Base-by-base conservation (phyloP, 768 basidiomycete genomes). In the Crepidotus variabilis region DNA sequence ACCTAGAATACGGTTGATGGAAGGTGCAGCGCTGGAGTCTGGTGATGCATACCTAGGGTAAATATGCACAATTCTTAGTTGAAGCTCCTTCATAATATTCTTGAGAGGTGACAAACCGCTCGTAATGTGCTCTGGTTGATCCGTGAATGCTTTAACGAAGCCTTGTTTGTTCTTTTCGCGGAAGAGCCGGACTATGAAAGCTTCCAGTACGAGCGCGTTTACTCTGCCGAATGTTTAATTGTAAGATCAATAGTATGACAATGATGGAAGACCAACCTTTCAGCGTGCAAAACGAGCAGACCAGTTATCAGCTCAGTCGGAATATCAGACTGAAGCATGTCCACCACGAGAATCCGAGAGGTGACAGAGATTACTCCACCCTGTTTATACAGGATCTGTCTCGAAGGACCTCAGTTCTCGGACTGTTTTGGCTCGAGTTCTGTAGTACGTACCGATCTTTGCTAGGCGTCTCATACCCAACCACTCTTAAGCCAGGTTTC, bases 131-230 rank as follows among this genome's bases (percentile, higher is more conserved):
- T 98, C 97, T 3, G 96, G 94, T 64, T 98, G 90, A 69, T 98
- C 97, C 1, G 94, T 92, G 67, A 99, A 97, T 0, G 94, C 97
- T 70, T 99, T 98, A 61, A 98, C 75, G 70, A 98, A 99, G 1
- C 96, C 96, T 1, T 77, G 78, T 67, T 80, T 83, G 74, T 98
- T 99, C 73, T 88, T 85, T 70, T 97, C 88, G 43, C 96, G 83
- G 67, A 88, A 98, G 2, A 97, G 75, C 2, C 95, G 85, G 50
- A 94, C 88, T 35, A 98, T 92, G 73, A 98, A 99, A 0, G 94
- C 92, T 67, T 98, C 96, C 48, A 88, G 75, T 22, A 86, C 90
- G 0, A 93, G 79, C 1, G 91, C 82, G 0, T 90, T 92, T 10
- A 96, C 90, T 68, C 95, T 94, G 63, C 9, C 28, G 8, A 28